Percentiles rank a stretch among this genome's conserved stretches.
phyloP scores from a whole-genome alignment of 1,139 yeast genomes.

The Meyerozyma carpophila region DNA sequence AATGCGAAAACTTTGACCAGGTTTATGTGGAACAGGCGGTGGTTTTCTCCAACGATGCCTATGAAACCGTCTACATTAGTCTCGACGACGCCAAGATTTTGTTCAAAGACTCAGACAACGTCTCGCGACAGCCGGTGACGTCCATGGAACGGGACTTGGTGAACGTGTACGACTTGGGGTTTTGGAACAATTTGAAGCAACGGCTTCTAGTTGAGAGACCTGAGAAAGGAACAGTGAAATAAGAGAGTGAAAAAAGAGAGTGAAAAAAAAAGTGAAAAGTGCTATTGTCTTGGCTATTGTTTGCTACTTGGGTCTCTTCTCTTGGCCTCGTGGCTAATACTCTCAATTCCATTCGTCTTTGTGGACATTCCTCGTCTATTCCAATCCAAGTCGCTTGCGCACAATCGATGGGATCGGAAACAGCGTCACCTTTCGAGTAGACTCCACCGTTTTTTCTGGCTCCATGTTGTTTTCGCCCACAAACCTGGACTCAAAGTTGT shows the following conservation, averaged over 20 bases:
- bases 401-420: not conserved
- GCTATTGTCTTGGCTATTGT: no score
- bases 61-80: conserved; percentile 20
- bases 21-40: conserved; percentile 12
- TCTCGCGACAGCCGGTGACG: conserved; percentile 11
- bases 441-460: not conserved
- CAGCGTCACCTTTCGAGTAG: not conserved
- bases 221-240: no score
- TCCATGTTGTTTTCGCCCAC: not conserved
- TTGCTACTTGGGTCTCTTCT: no score
- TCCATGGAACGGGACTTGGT: conserved; percentile 41
- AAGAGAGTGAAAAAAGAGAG: no score
- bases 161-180: conserved; percentile 69
- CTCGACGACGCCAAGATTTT: conserved; percentile 21
- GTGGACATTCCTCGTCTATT: no score
- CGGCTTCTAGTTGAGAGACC: conserved; percentile 11
- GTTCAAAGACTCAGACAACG: conserved; percentile 13
- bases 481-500: conserved; percentile 1
- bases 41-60: conserved; percentile 5
- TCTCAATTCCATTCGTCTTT: no score
- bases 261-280: no score
- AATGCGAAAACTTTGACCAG: conserved; percentile 8
- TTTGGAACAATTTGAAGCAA: conserved; percentile 40
- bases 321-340: no score
- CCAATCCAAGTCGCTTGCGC: not conserved